phyloP scores from a whole-genome alignment of 352 stramenopile genomes.

The Pythium phragmitis region DNA sequence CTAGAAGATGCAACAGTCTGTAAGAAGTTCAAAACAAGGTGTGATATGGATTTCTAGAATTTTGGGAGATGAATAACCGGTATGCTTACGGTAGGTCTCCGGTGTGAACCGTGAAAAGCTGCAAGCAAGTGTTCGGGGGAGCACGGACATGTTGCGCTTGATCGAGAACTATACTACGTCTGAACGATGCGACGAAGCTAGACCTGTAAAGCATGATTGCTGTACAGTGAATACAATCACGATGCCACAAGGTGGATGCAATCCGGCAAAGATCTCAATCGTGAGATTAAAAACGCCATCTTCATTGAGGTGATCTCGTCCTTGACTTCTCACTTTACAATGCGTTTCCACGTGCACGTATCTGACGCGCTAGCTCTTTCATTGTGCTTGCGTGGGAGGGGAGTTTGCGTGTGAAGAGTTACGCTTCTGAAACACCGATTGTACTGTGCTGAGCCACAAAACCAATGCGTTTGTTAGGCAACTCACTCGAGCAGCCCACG shows the following conservation, averaged over 20 bases:
- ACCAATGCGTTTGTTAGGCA: neutral
- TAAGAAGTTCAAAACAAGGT: constrained; percentile 19
- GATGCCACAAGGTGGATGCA: neutral
- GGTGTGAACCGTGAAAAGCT: neutral
- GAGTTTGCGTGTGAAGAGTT: neutral
- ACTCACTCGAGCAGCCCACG: neutral
- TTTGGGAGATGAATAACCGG: constrained; percentile 5
- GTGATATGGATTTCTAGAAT: constrained; percentile 25
- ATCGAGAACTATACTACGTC: neutral
- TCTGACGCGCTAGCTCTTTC: neutral
- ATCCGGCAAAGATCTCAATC: neutral
- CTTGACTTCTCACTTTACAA: neutral
- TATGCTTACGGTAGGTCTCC: constrained; percentile 8
- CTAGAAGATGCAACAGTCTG: too few species aligned
- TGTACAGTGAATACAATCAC: neutral
- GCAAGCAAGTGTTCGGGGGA: neutral
- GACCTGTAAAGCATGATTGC: neutral
- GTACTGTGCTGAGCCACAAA: neutral
- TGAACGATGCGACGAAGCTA: neutral
- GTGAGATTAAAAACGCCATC: neutral
- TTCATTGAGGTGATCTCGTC: neutral
- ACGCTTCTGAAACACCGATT: constrained; percentile 7
- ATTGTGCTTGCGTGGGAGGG: neutral
- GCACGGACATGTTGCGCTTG: neutral
- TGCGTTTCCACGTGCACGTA: neutral